Conservation (phyloP, 2,329 filamentous ascomycete genomes). For the Septoria linicola region DNA sequence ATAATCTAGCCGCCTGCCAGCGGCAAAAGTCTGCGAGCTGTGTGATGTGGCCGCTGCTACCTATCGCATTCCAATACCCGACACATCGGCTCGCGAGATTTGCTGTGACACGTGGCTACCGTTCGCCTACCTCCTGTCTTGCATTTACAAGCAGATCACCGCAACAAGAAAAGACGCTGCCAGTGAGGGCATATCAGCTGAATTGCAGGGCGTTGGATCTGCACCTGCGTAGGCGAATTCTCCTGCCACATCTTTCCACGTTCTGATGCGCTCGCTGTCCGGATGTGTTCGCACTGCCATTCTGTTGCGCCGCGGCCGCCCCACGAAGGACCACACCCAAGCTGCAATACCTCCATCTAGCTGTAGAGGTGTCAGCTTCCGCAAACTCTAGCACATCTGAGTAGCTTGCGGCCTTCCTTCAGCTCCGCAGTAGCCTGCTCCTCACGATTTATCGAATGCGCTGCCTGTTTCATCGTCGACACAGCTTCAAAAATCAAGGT, state of each 20-base stretch:
- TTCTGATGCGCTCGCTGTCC: neutral
- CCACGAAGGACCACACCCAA: neutral
- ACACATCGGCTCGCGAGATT: slow-evolving; percentile 12
- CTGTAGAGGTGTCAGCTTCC: neutral
- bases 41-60: slow-evolving; percentile 9
- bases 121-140: slow-evolving; percentile 12
- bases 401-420: too few relatives aligned
- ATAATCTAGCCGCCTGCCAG: slow-evolving; percentile 9
- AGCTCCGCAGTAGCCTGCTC: neutral
- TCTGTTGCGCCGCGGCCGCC: neutral
- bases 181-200: neutral
- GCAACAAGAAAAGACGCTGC: neutral
- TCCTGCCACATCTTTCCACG: neutral
- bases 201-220: neutral
- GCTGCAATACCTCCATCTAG: neutral
- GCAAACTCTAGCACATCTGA: too few relatives aligned
- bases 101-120: slow-evolving; percentile 19
- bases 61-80: slow-evolving; percentile 11
- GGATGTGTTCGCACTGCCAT: neutral
- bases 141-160: slow-evolving; percentile 6
- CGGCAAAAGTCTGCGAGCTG: neutral
- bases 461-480: neutral
- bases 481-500: neutral
- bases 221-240: neutral
- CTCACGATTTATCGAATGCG: neutral